Base-by-base conservation (phyloP, 129 eudicot genomes). In the Glebionis coronaria region DNA sequence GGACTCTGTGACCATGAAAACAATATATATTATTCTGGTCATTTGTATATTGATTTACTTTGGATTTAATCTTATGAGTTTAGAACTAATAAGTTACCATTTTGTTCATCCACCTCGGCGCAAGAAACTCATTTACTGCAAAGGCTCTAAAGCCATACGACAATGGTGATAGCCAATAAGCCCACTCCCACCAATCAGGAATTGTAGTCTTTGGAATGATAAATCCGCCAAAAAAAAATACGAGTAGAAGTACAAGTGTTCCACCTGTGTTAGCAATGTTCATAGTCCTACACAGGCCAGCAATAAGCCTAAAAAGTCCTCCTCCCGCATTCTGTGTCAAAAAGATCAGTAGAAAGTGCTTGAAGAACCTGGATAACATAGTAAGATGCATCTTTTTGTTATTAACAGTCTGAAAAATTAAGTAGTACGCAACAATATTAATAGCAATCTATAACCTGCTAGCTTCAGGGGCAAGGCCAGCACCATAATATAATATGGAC, bases 401-500 rank as follows among this genome's bases (percentile, higher is more conserved):
- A 31, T 9, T n/a, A 12, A 19, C 40, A 23, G 40, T 23, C 20
- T 14, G n/a, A 15, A 55, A 10, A 65, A 16, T 2, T 15, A 4
- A 61, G 5, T 61, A 46, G 56, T 18, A 15, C 12, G 2, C 25
- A 69, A 40, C 27, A 69, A 56, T 18, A n/a, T n/a, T n/a, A 21
- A 18, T 12, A 1, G 18, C 40, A 38, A 55, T 51, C 85, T 82
- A 70, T 51, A 75, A 91, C 97, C 95, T 87, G 82, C 85, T 80
- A 27, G 90, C 75, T 74, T 90, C 92, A 9, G 97, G 97, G 53
- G 97, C 92, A 55, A 84, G 77, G n/a, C 87, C 97, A 44, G 81
- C 83, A 23, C 95, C 79, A 50, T 82, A 90, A 59, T 90, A 90
- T 12, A 87, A 57, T 21, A 86, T 64, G 38, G 44, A 73, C 70